Conservation (phyloP, 148 eudicot genomes). For the Nepenthes gracilis region DNA sequence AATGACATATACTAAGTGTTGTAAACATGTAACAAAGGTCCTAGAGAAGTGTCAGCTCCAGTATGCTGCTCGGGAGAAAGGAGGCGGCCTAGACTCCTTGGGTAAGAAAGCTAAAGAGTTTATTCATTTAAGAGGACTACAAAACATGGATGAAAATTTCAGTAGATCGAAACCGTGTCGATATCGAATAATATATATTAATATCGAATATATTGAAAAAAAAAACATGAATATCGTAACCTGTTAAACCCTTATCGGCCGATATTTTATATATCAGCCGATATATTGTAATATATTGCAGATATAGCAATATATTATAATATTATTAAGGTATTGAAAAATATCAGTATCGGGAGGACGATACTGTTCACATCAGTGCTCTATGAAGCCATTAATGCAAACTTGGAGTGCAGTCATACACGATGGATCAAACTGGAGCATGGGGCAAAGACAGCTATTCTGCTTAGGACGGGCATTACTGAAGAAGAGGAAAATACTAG, state of each 20-base stretch:
- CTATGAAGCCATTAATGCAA: not conserved
- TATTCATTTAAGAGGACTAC: not conserved
- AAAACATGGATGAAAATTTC: not conserved
- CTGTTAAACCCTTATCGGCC: too few species aligned
- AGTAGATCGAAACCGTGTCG: too few species aligned
- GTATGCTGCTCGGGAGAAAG: constrained; percentile 33
- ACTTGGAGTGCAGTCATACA: constrained; percentile 7
- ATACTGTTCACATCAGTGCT: too few species aligned
- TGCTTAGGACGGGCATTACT: constrained; percentile 20
- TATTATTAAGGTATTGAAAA: too few species aligned
- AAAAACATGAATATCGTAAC: too few species aligned
- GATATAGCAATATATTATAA: too few species aligned
- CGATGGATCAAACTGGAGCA: constrained; percentile 20
- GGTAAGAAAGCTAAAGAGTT: constrained; percentile 12
- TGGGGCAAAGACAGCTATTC: constrained; percentile 27
- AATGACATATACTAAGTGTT: not conserved
- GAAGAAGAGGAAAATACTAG: constrained; percentile 14
- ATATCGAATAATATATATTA: too few species aligned
- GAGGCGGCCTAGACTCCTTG: constrained; percentile 35
- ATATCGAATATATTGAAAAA: too few species aligned
- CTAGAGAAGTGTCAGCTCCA: constrained; percentile 44
- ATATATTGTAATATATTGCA: too few species aligned
- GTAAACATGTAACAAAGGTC: constrained; percentile 19
- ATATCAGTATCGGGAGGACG: too few species aligned
- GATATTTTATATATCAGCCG: too few species aligned